Conservation (phyloP, 75 land plant species). For the Sequoia sempervirens region DNA sequence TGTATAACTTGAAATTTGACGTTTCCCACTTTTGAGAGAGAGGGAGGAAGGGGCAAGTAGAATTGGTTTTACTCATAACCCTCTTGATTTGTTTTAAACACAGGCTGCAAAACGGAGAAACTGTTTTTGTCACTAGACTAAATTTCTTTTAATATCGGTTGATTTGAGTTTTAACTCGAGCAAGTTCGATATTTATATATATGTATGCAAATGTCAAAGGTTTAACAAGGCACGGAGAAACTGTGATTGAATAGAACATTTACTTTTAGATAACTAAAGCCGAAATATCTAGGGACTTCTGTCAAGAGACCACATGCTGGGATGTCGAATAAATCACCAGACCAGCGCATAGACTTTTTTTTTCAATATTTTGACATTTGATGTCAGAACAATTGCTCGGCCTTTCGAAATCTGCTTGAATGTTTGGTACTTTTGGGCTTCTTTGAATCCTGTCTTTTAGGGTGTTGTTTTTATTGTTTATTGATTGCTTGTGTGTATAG, state of each 20-base stretch:
- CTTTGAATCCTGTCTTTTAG: neutral
- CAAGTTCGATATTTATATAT: neutral
- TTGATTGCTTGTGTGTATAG: neutral
- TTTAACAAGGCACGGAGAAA: neutral
- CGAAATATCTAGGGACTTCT: neutral
- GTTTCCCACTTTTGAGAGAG: neutral
- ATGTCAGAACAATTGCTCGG: neutral
- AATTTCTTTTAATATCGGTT: neutral
- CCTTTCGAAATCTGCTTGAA: neutral
- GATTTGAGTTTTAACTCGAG: neutral
- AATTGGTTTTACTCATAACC: neutral
- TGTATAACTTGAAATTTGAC: neutral
- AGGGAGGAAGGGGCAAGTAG: neutral
- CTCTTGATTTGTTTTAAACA: neutral
- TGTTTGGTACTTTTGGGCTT: neutral
- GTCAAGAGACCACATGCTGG: neutral
- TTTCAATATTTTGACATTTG: neutral
- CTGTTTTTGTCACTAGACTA: neutral
- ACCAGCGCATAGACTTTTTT: neutral
- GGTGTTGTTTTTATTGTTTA: neutral
- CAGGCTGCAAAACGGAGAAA: neutral
- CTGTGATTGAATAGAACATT: neutral
- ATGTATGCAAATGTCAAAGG: neutral
- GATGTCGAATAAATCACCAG: neutral
- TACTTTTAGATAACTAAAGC: neutral